phyloP scores from a whole-genome alignment of 2,329 filamentous ascomycete species.

The Teratosphaeria viscida region DNA sequence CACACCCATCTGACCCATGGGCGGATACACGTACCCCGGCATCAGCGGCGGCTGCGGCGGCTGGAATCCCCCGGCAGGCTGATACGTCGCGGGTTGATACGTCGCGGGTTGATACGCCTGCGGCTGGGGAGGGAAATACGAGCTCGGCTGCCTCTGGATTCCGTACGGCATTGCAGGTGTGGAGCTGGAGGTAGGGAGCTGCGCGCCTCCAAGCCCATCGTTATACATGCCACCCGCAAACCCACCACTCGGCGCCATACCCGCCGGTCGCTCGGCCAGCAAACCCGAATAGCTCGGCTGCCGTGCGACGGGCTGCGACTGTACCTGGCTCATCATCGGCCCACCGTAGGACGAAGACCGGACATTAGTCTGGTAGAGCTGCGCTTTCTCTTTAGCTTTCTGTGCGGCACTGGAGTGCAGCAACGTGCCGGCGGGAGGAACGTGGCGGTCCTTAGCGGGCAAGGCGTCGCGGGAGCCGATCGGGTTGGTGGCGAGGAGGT shows the following conservation, averaged over 20 bases:
- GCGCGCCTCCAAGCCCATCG: constrained; percentile 8
- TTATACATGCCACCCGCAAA: constrained; percentile 15
- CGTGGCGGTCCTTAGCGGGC: constrained; percentile 3
- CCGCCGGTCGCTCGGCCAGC: constrained; percentile 7
- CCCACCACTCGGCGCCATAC: constrained; percentile 26
- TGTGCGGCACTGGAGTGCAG: constrained; percentile 23
- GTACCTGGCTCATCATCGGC: constrained; percentile 11
- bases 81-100: neutral
- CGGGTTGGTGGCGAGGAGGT: constrained; percentile 44
- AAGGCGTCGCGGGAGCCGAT: constrained; percentile 9
- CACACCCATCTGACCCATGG: constrained; percentile 3
- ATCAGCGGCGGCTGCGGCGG: neutral
- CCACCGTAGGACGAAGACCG: constrained; percentile 18
- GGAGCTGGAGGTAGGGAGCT: constrained; percentile 5
- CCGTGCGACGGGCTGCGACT: constrained; percentile 11
- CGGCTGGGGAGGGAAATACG: neutral
- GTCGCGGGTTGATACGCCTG: neutral
- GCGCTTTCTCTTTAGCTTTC: constrained; percentile 27
- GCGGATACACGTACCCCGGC: constrained; percentile 6
- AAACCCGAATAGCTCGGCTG: constrained; percentile 3
- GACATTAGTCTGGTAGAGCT: constrained; percentile 25
- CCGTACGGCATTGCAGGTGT: constrained; percentile 4
- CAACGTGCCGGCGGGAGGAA: constrained; percentile 27
- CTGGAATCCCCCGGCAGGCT: neutral
- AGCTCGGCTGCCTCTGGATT: neutral